These are phyloP conservation scores for Pseudopyrenochaeta lycopersici DNA, from an alignment of 2,329 filamentous ascomycete species.

Conservation along the genomic window DNA sequence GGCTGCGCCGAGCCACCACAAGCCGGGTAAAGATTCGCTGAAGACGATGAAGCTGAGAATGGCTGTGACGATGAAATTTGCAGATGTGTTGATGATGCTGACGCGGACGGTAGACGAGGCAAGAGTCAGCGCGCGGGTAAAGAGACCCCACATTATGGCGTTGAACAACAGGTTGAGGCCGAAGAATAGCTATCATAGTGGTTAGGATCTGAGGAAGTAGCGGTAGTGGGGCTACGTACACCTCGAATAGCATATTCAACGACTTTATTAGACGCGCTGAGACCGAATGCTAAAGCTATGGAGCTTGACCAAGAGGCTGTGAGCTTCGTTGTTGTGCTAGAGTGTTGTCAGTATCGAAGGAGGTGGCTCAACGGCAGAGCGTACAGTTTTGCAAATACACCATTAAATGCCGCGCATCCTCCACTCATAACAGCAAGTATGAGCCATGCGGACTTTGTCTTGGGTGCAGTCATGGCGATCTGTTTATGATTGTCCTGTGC, in stretches of 20 bases:
- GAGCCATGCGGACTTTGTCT: constrained; percentile 57
- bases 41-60: constrained; percentile 76
- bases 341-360: constrained; percentile 14
- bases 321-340: constrained; percentile 67
- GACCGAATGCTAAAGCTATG: constrained; percentile 58
- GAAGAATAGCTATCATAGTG: constrained; percentile 71
- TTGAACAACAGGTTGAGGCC: constrained; percentile 78
- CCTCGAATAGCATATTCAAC: constrained; percentile 62
- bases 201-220: constrained; percentile 6
- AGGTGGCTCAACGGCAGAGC: constrained; percentile 28
- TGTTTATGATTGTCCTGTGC: constrained; percentile 1
- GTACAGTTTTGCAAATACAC: constrained; percentile 84
- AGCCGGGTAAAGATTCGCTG: constrained; percentile 72
- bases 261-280: constrained; percentile 56
- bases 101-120: constrained; percentile 81
- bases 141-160: constrained; percentile 84
- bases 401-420: constrained; percentile 81
- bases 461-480: constrained; percentile 31
- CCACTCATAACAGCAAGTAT: constrained; percentile 77
- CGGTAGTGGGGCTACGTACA: constrained; percentile 50
- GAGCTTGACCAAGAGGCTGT: constrained; percentile 63
- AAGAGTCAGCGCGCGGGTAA: constrained; percentile 78
- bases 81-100: constrained; percentile 81
- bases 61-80: constrained; percentile 83
- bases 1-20: constrained; percentile 80